Base-by-base conservation (phyloP, 2,329 filamentous ascomycete genomes). In the Pseudogymnoascus sp. region DNA sequence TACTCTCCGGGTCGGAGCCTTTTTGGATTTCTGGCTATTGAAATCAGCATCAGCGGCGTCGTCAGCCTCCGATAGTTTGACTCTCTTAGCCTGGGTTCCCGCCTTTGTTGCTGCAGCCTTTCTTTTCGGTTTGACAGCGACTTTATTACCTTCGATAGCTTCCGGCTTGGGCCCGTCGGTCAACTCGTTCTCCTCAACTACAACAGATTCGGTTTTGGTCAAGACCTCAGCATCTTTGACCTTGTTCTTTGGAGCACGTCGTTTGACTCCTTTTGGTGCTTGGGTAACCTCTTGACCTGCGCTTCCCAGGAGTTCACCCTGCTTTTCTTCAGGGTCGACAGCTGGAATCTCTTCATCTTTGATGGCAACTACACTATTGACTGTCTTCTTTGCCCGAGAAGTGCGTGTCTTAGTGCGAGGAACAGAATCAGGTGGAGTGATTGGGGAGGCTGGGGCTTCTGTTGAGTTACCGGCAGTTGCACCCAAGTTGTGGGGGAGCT, bases 401-500 rank as follows among this genome's bases (percentile, higher is more conserved):
- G 26, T 50, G n/a, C 26, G 44, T 11, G 26, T 8, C 44, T 31
- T 31, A 13, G 31, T 50, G 26, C n/a, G 44, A 4, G 44, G 26
- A 17, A 50, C 5, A 31, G 44, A 50, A 50, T 31, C 44, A 17
- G 44, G 44, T 5, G n/a, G 26, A 6, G 26, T 50, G n/a, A 33
- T 33, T 31, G 8, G 26, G 26, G 31, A 8, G 5, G 21, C 4
- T 4, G 9, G 8, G n/a, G 8, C 17, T 17, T 33, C 44, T 31
- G 26, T 13, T 50, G 24, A 7, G 26, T 63, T 47, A 24, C 60
- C 62, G 17, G 61, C 54, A 15, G 69, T 64, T 5, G 71, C 70
- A 5, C 80, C 81, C n/a, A 85, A 71, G 58, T 82, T 84, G 70
- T 85, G 82, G 13, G 82, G 82, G 37, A 84, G 71, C 58, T 82